These are phyloP conservation scores for Clitopilus passeckerianus DNA, from an alignment of 768 basidiomycete genomes.

Conservation along the genomic window DNA sequence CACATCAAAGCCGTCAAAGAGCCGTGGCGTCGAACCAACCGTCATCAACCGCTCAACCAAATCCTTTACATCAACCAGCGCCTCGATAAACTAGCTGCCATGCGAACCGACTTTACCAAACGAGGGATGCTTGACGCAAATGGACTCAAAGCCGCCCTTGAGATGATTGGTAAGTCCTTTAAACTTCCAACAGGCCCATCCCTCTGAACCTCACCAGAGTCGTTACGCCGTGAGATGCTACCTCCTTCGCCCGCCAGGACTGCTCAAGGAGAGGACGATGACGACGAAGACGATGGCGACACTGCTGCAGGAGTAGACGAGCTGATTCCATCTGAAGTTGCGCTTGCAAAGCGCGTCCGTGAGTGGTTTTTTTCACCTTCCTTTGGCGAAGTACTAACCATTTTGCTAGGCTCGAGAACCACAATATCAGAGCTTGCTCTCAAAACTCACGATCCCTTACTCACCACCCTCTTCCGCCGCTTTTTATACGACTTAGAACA, in stretches of 20 bases:
- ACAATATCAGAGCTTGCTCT: not conserved
- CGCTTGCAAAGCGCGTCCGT: too few relatives aligned
- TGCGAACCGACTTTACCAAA: not conserved
- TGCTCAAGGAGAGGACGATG: too few relatives aligned
- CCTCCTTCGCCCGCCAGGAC: too few relatives aligned
- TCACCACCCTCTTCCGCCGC: not conserved
- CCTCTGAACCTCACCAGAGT: too few relatives aligned
- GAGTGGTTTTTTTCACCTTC: too few relatives aligned
- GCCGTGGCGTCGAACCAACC: slow-evolving; percentile 26
- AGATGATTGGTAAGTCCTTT: not conserved
- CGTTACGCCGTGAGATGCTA: too few relatives aligned
- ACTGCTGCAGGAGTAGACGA: too few relatives aligned
- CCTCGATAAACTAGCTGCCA: slow-evolving; percentile 20
- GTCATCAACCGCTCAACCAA: slow-evolving; percentile 20
- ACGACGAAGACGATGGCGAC: too few relatives aligned
- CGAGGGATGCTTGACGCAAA: slow-evolving; percentile 1
- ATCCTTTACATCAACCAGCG: slow-evolving; percentile 22
- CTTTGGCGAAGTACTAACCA: too few relatives aligned
- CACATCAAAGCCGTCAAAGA: slow-evolving; percentile 26
- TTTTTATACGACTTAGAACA: not conserved
- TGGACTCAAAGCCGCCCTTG: not conserved
- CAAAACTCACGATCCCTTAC: not conserved
- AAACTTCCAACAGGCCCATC: not conserved
- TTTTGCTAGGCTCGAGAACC: not conserved
- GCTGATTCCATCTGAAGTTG: too few relatives aligned